Percentiles rank a stretch among this genome's conserved stretches.
Conservation (phyloP, 352 stramenopile species). For the Albugo candida region DNA sequence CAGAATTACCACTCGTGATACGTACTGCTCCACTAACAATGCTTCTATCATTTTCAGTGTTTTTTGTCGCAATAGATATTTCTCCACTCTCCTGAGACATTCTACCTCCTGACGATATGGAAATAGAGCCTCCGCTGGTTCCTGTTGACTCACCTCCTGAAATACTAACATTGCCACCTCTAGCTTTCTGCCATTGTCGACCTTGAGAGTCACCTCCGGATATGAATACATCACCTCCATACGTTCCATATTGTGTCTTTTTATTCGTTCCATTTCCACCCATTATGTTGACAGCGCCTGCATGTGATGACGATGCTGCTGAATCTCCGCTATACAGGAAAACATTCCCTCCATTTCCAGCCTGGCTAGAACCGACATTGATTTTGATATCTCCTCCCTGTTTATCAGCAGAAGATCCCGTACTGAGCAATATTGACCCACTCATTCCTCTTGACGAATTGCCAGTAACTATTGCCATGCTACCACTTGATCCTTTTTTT, state of each 20-base stretch:
- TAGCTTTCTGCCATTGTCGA: conserved; percentile 17
- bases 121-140: conserved; percentile 32
- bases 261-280: conserved; percentile 19
- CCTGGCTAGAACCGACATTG: conserved; percentile 27
- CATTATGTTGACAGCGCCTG: conserved; percentile 24
- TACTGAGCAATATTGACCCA: conserved; percentile 40
- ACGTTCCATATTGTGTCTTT: conserved; percentile 35
- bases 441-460: conserved; percentile 30
- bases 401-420: conserved; percentile 34
- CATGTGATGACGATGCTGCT: conserved; percentile 15
- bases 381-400: conserved; percentile 47
- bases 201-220: conserved; percentile 37
- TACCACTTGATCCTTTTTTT: conserved; percentile 46
- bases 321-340: conserved; percentile 43
- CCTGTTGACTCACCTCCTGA: conserved; percentile 23
- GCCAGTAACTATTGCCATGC: conserved; percentile 41
- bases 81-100: conserved; percentile 40
- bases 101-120: conserved; percentile 25
- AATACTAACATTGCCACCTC: conserved; percentile 26
- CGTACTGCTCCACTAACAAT: conserved; percentile 24
- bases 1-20: conserved; percentile 18
- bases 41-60: conserved; percentile 19
- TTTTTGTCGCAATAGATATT: conserved; percentile 27
- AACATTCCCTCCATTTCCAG: conserved; percentile 44
- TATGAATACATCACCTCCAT: conserved; percentile 45